Evolutionary conservation across 352 stramenopile species (phyloP), one percentile per base, ranked within the genome.

Genomic region (Pythium aquatile): DNA sequence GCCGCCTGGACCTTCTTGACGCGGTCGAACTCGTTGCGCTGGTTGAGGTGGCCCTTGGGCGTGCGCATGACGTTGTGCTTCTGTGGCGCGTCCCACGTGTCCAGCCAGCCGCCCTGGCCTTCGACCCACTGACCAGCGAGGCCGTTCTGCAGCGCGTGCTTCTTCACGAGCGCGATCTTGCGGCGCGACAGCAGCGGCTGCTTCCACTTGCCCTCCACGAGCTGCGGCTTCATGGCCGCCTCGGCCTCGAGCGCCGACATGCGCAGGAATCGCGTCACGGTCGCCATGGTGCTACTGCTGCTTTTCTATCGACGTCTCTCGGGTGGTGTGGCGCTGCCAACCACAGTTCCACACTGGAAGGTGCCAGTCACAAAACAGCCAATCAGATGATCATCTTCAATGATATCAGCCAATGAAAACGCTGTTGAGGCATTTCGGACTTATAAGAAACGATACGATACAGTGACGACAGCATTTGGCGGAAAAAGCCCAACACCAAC

Each of bases 1-100:
- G 86, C 86, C 55, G 84, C 83, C 67, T 95, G 86, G 51, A 95
- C 77, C 76, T 93, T 95, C 77, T 91, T 90, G 71, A 93, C 86
- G 42, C 84, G 83, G 3, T 95, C 86, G 66, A 91, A 92, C 62
- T 93, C 84, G 62, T 90, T 89, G 66, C 86, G 84, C 74, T 95
- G 68, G 72, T 90, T 77, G 46, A 87, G 75, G 63, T 90, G 81
- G 59, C 86, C 86, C 74, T 93, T 93, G 55, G 87, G 81, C 35
- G 84, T 75, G 17, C 85, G 83, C 84, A 95, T 92, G 24, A 95
- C 86, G 63, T 87, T 80, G 77, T 95, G 86, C 78, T 95, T 93
- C 74, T 92, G 77, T 46, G 77, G 69, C 49, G 74, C 69, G 71
- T 91, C 77, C 86, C 86, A 95, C 0, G 70, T 79, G 63, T 88